phyloP scores from a whole-genome alignment of 164 flowering plant genomes.

The Aristolochia californica region DNA sequence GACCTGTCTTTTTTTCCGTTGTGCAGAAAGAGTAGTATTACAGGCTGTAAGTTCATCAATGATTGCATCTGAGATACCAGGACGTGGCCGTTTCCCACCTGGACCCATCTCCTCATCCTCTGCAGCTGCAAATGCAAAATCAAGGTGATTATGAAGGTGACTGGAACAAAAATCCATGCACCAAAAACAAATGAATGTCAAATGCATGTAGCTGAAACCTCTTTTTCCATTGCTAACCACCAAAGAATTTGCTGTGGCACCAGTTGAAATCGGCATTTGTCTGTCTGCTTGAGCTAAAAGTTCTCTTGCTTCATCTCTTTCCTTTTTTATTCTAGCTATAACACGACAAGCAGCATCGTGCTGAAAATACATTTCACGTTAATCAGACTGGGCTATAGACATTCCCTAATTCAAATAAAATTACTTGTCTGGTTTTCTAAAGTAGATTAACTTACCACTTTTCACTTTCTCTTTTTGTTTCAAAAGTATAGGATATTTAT shows the following conservation, averaged over 20 bases:
- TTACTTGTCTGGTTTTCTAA: no score
- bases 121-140: conserved; percentile 31
- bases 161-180: background rate
- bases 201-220: conserved; percentile 35
- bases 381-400: no score
- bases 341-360: conserved; percentile 99
- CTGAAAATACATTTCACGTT: conserved; percentile 21
- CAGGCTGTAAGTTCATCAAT: conserved; percentile 82
- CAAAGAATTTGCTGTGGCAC: conserved; percentile 33
- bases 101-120: conserved; percentile 64
- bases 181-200: background rate
- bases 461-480: no score
- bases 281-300: conserved; percentile 77
- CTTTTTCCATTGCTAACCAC: conserved; percentile 72
- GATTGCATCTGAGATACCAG: conserved; percentile 56
- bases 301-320: conserved; percentile 88
- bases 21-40: conserved; percentile 73
- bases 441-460: no score
- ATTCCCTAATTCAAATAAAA: no score
- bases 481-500: no score
- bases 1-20: conserved; percentile 94
- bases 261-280: conserved; percentile 43
- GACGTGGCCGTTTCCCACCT: conserved; percentile 52
- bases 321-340: conserved; percentile 93
- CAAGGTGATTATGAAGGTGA: background rate